Percentiles rank a stretch among this genome's conserved stretches.
phyloP scores from a whole-genome alignment of 257 asterid genomes.

The Echites panduratus region DNA sequence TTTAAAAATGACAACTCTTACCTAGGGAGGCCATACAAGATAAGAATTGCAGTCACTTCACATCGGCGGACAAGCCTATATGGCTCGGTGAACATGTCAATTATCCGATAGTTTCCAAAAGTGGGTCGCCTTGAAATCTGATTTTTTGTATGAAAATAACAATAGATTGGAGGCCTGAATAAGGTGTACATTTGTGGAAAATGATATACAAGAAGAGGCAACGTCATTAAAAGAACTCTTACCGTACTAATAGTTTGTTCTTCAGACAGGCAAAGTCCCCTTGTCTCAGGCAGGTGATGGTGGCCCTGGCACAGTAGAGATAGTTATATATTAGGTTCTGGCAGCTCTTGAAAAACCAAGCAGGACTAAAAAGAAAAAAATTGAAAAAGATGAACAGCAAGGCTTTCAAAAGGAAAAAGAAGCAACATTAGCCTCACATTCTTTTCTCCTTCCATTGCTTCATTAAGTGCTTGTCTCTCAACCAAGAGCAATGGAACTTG shows the following conservation, averaged over 20 bases:
- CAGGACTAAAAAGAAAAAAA: not conserved
- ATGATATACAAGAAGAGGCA: not conserved
- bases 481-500: slow-evolving; percentile 92
- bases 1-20: slow-evolving; percentile 21
- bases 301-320: slow-evolving; percentile 53
- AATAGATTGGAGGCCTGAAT: not conserved
- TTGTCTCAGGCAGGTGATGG: slow-evolving; percentile 84
- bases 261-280: slow-evolving; percentile 96
- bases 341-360: not conserved
- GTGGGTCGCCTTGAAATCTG: slow-evolving; percentile 79
- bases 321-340: not conserved
- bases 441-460: slow-evolving; percentile 97
- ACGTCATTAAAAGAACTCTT: slow-evolving; percentile 19
- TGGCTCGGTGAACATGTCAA: slow-evolving; percentile 97
- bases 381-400: not conserved
- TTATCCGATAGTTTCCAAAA: slow-evolving; percentile 74
- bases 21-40: slow-evolving; percentile 96
- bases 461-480: slow-evolving; percentile 93
- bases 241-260: slow-evolving; percentile 91
- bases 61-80: slow-evolving; percentile 61
- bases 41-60: slow-evolving; percentile 96
- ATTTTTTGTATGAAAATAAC: slow-evolving; percentile 14
- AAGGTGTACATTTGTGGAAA: not conserved
- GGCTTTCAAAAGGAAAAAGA: not conserved
- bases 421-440: slow-evolving; percentile 36